Conservation (phyloP, 371 early-diverging fungal species). For the Lichtheimia ornata region DNA sequence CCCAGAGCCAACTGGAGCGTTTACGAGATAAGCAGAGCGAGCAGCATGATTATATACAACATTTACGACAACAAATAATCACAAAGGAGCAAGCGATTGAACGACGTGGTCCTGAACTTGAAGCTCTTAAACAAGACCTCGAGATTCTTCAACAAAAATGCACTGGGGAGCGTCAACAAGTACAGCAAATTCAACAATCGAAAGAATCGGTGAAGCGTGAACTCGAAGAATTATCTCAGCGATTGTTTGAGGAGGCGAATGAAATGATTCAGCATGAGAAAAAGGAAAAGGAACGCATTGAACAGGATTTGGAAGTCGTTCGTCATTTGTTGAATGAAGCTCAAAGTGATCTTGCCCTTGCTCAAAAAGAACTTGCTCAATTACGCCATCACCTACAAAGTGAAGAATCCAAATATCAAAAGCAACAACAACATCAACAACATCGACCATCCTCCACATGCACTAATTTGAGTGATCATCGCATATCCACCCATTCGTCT, state of each 20-base stretch:
- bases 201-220: constrained; percentile 71
- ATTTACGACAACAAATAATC: background rate
- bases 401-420: too few species aligned
- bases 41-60: constrained; percentile 5
- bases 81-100: constrained; percentile 11
- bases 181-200: constrained; percentile 65
- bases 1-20: constrained; percentile 10
- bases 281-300: constrained; percentile 44
- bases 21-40: constrained; percentile 9
- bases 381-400: constrained; percentile 15
- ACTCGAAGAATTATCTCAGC: constrained; percentile 71
- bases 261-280: constrained; percentile 80
- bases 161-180: constrained; percentile 67
- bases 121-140: constrained; percentile 79
- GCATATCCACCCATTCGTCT: too few species aligned
- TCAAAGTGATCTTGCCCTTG: constrained; percentile 14
- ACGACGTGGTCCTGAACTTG: constrained; percentile 62
- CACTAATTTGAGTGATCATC: background rate
- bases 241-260: constrained; percentile 90
- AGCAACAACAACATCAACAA: constrained; percentile 1
- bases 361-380: constrained; percentile 23
- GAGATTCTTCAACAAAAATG: constrained; percentile 81
- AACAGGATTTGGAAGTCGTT: constrained; percentile 59
- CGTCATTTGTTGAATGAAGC: constrained; percentile 51
- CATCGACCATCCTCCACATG: constrained; percentile 1